Conservation (phyloP, 371 early-diverging fungal species). For the Mucor lusitanicus region DNA sequence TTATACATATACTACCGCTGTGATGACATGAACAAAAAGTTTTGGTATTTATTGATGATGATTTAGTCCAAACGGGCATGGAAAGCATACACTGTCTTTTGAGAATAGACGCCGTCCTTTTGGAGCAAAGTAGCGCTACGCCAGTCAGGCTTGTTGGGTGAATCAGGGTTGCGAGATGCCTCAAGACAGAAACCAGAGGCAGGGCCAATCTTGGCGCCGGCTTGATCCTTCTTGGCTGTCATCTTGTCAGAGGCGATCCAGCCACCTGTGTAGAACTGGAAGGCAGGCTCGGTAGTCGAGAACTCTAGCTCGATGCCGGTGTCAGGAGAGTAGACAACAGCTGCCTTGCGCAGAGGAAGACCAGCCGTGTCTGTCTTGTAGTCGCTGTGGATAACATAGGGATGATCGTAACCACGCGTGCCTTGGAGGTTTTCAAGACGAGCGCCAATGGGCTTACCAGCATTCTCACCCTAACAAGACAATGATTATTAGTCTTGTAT, state of each 20-base stretch:
- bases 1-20: neutral
- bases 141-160: constrained; percentile 66
- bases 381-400: constrained; percentile 55
- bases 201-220: constrained; percentile 24
- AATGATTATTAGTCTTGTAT: neutral
- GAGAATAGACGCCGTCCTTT: constrained; percentile 47
- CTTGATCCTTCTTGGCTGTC: constrained; percentile 46
- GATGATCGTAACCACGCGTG: constrained; percentile 66
- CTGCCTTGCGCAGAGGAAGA: constrained; percentile 46
- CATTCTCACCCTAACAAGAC: constrained; percentile 31
- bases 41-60: neutral
- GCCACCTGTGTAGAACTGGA: constrained; percentile 80
- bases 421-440: constrained; percentile 40
- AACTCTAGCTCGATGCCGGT: constrained; percentile 65
- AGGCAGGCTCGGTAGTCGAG: constrained; percentile 67
- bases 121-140: constrained; percentile 47
- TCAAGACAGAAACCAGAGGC: constrained; percentile 72
- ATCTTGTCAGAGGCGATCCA: constrained; percentile 40
- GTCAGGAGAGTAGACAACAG: constrained; percentile 52
- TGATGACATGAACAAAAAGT: neutral
- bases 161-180: constrained; percentile 67
- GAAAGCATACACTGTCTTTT: constrained; percentile 54
- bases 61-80: constrained; percentile 33
- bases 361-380: constrained; percentile 36
- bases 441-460: constrained; percentile 43